Percentiles rank a stretch among this genome's conserved stretches.
Evolutionary conservation across 75 land plant species (phyloP).

Genomic region (Gnetum montanum): DNA sequence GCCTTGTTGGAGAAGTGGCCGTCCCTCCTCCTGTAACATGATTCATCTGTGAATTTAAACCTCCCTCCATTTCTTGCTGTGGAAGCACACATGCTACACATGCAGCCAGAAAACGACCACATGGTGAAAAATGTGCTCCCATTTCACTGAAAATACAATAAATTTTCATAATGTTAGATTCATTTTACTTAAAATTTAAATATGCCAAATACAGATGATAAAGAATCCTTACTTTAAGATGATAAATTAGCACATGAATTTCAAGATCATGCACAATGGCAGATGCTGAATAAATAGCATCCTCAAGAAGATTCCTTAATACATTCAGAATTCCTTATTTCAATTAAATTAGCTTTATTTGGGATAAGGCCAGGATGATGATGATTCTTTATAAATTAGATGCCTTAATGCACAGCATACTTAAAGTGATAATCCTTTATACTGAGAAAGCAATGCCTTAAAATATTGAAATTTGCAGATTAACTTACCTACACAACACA

Average conservation of each 20-base stretch:
- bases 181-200: too few relatives aligned
- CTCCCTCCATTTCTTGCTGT: constrained; percentile 50
- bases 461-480: not conserved
- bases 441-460: not conserved
- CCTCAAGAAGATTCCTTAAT: too few relatives aligned
- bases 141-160: constrained; percentile 57
- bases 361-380: too few relatives aligned
- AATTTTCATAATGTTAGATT: too few relatives aligned
- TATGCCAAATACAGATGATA: too few relatives aligned
- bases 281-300: not conserved
- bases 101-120: constrained; percentile 84
- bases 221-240: too few relatives aligned
- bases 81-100: constrained; percentile 91
- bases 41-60: constrained; percentile 16
- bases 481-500: constrained; percentile 76
- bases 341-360: too few relatives aligned
- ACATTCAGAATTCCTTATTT: too few relatives aligned
- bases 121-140: constrained; percentile 96
- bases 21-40: constrained; percentile 22
- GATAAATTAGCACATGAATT: too few relatives aligned
- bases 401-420: too few relatives aligned
- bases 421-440: not conserved
- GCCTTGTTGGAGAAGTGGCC: constrained; percentile 74
- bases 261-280: too few relatives aligned
- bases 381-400: too few relatives aligned